Evolutionary conservation across 768 basidiomycete genomes (phyloP), one percentile per base, ranked within the genome.

Genomic region (Boletus tomentosulus): DNA sequence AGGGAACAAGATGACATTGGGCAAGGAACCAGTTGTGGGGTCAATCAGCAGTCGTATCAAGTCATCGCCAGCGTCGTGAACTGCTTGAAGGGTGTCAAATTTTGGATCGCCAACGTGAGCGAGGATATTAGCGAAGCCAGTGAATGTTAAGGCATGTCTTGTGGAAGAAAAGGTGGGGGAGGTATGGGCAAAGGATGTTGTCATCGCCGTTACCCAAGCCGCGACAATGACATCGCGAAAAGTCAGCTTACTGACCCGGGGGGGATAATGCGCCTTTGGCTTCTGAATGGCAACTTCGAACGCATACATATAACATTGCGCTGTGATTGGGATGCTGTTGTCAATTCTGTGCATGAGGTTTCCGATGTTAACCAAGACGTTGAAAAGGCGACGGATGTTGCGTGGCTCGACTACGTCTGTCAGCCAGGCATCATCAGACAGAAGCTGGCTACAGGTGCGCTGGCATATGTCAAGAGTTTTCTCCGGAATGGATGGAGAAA

Each of bases 321-420:
- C 61, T 37, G 72, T 73, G 28, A 61, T 54, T 19, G 65, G 62
- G 48, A 65, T 62, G 43, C 57, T 62, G 38, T 55, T 58, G 57
- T 68, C 62, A 55, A 57, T 60, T 50, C 54, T 66, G 31, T 67
- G 70, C 59, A 65, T 63, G 52, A 71, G 65, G 27, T 73, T 77
- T 22, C 73, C 75, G 41, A 68, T 69, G 19, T 72, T 75, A 53
- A 76, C 73, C 42, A 78, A 64, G 38, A 78, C 69, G 59, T 75
- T 76, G 60, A 78, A 78, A 7, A 80, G 61, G 6, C 77, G 73
- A 50, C 74, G 76, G 4, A 71, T 58, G 48, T 73, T 76, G 49
- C 51, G 62, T 25, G 64, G 60, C 8, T 72, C 59, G 30, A 61
- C 57, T 15, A 57, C 33, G 31, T 66, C 42, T 33, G 60, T 60